Evolutionary conservation across 2,329 filamentous ascomycete species (phyloP).

Genomic region (Madurella fahalii): DNA sequence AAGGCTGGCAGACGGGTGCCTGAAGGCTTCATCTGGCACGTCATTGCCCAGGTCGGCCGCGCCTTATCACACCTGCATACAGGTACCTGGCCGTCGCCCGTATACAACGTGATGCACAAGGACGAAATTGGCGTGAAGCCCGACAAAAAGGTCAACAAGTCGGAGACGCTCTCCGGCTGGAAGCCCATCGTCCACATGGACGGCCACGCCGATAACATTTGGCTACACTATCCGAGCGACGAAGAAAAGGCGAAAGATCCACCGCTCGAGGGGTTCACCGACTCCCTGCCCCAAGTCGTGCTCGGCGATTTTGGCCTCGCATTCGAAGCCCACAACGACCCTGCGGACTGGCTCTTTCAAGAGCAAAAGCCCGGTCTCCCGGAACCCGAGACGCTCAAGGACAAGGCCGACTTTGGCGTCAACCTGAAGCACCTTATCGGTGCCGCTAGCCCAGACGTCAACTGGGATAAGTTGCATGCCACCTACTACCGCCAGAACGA

Average conservation of each 20-base stretch:
- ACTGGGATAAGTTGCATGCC: not conserved
- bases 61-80: slow-evolving; percentile 12
- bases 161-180: not conserved
- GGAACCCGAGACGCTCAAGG: slow-evolving; percentile 4
- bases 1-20: not conserved
- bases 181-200: slow-evolving; percentile 13
- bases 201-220: slow-evolving; percentile 10
- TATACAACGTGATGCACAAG: not conserved
- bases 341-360: not conserved
- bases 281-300: slow-evolving; percentile 13
- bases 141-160: not conserved
- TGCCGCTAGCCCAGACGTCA: not conserved
- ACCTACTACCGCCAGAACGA: no score
- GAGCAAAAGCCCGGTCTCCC: not conserved
- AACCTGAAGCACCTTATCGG: not conserved
- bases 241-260: slow-evolving; percentile 10
- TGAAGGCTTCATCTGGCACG: slow-evolving; percentile 21
- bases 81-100: not conserved
- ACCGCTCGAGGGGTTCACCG: not conserved
- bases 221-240: slow-evolving; percentile 15
- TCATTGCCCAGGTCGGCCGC: slow-evolving; percentile 13
- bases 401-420: slow-evolving; percentile 8
- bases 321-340: slow-evolving; percentile 3
- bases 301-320: slow-evolving; percentile 17
- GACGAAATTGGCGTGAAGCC: not conserved